phyloP scores from a whole-genome alignment of 2,329 filamentous ascomycete species.

The Dactylellina sp. region DNA sequence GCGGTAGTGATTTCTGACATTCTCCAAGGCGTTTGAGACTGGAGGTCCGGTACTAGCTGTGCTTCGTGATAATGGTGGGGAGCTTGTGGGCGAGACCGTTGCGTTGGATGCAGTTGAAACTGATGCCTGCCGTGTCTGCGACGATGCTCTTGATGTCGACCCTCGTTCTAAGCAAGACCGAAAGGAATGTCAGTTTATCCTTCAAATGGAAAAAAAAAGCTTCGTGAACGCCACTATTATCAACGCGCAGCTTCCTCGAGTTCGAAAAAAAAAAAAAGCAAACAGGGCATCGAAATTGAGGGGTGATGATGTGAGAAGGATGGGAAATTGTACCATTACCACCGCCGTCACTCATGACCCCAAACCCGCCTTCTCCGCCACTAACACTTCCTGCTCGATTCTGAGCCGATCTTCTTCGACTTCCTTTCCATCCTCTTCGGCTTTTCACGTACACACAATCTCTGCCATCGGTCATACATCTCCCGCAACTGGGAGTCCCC shows the following conservation, averaged over 20 bases:
- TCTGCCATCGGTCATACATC: constrained; percentile 66
- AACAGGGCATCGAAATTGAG: constrained; percentile 44
- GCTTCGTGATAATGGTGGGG: constrained; percentile 40
- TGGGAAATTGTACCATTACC: constrained; percentile 55
- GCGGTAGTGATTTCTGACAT: constrained; percentile 58
- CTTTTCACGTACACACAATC: constrained; percentile 69
- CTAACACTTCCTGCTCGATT: constrained; percentile 41
- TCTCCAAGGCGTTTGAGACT: constrained; percentile 56
- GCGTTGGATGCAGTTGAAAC: constrained; percentile 45
- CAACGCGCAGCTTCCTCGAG: background rate
- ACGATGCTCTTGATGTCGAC: constrained; percentile 50
- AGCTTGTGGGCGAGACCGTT: constrained; percentile 50
- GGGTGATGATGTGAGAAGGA: constrained; percentile 46
- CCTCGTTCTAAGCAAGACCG: constrained; percentile 34
- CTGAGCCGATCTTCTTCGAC: constrained; percentile 60
- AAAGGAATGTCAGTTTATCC: constrained; percentile 19
- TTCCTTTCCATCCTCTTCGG: constrained; percentile 67
- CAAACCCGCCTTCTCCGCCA: constrained; percentile 50
- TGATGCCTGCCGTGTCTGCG: constrained; percentile 52
- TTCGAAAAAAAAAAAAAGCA: constrained; percentile 36
- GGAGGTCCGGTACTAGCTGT: constrained; percentile 35
- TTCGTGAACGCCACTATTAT: background rate
- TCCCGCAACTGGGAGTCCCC: constrained; percentile 66
- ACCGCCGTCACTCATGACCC: constrained; percentile 56
- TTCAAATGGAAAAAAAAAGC: background rate